Percentiles rank a stretch among this genome's conserved stretches.
Evolutionary conservation across 805 yeast species (phyloP).

Genomic region (Candida tallmaniae): DNA sequence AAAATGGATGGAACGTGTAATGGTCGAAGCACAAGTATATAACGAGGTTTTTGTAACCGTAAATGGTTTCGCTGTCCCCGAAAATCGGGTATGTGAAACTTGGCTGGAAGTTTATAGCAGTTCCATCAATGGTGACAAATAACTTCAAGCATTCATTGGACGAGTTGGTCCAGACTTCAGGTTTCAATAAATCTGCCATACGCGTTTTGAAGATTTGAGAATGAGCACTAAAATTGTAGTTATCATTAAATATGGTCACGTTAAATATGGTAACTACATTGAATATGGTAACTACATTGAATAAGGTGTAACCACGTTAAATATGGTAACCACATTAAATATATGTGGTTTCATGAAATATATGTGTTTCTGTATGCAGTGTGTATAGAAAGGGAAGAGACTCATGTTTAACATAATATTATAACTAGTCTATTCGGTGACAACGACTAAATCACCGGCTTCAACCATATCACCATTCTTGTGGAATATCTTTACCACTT

Average conservation of each 20-base stretch:
- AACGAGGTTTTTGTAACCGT: constrained; percentile 70
- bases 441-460: constrained; percentile 93
- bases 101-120: constrained; percentile 63
- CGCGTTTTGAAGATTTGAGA: constrained; percentile 1
- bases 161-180: constrained; percentile 71
- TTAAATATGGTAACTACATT: no score
- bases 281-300: no score
- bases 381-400: no score
- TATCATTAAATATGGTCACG: no score
- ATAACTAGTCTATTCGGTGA: constrained; percentile 46
- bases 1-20: constrained; percentile 65
- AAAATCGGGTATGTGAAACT: constrained; percentile 86
- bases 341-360: no score
- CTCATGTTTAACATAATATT: no score
- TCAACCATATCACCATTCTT: constrained; percentile 94
- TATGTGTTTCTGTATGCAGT: no score
- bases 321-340: no score
- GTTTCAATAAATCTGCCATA: constrained; percentile 34
- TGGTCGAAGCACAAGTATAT: constrained; percentile 71
- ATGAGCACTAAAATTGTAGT: no score
- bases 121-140: constrained; percentile 51
- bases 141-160: constrained; percentile 65
- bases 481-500: constrained; percentile 68
- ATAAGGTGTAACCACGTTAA: no score
- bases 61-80: constrained; percentile 86